These are phyloP conservation scores for Pseudozyma pruni DNA, from an alignment of 1,284 basidiomycete genomes.

Conservation along the genomic window DNA sequence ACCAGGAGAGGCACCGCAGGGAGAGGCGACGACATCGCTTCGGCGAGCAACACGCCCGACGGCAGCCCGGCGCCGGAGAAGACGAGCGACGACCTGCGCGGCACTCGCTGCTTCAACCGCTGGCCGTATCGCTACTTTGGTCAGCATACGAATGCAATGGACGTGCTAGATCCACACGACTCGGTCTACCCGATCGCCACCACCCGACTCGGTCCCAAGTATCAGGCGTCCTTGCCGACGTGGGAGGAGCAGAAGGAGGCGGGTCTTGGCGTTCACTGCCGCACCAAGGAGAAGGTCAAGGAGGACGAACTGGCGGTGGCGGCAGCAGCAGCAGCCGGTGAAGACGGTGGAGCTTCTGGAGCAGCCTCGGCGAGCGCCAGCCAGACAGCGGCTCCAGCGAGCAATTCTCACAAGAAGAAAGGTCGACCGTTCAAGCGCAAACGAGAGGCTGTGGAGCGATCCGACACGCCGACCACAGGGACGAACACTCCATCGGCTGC, in stretches of 20 bases:
- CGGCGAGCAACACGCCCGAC: constrained; percentile 36
- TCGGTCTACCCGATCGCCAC: constrained; percentile 91
- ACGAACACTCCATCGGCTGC: constrained; percentile 25
- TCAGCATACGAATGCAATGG: constrained; percentile 80
- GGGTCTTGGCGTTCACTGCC: constrained; percentile 37
- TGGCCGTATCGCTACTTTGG: constrained; percentile 98
- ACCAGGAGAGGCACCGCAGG: constrained; percentile 27
- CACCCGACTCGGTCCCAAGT: constrained; percentile 86
- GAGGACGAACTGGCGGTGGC: constrained; percentile 35
- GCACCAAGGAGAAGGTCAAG: constrained; percentile 26
- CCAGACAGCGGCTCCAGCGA: background rate
- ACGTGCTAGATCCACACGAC: constrained; percentile 82
- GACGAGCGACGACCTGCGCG: constrained; percentile 60
- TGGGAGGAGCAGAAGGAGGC: constrained; percentile 61
- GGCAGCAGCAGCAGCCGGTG: constrained; percentile 3
- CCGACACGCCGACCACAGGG: constrained; percentile 42
- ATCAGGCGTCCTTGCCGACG: constrained; percentile 74
- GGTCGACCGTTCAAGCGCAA: constrained; percentile 39
- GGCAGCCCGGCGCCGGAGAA: constrained; percentile 45
- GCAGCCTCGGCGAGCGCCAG: constrained; percentile 1
- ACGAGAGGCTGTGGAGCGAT: constrained; percentile 32
- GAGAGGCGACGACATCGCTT: constrained; percentile 29
- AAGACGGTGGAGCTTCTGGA: constrained; percentile 28
- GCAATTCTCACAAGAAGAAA: constrained; percentile 38
- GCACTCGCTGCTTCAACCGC: constrained; percentile 82